phyloP scores from a whole-genome alignment of 495 filamentous ascomycete genomes.

The Neurospora africana region DNA sequence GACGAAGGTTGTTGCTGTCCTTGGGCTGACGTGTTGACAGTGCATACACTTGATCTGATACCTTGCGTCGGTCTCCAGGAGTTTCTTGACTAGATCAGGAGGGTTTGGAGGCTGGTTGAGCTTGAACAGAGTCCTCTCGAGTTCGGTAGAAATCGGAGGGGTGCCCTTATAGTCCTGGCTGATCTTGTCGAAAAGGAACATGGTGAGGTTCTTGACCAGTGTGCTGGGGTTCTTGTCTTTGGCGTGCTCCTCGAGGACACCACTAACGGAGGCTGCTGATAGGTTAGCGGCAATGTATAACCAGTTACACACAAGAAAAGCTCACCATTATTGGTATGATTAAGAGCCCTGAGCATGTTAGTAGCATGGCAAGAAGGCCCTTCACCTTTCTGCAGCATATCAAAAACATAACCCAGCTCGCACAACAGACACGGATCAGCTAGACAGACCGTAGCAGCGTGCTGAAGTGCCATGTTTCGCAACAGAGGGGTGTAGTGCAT shows the following conservation, averaged over 20 bases:
- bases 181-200: conserved; percentile 21
- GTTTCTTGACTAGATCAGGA: conserved; percentile 14
- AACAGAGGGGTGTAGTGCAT: conserved; percentile 81
- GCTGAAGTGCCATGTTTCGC: conserved; percentile 82
- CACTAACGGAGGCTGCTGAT: conserved; percentile 33
- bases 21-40: conserved; percentile 67
- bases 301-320: not conserved
- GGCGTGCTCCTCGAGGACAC: conserved; percentile 70
- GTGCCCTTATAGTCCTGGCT: conserved; percentile 19
- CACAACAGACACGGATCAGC: conserved; percentile 79
- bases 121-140: conserved; percentile 18
- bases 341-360: conserved; percentile 84
- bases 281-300: not conserved
- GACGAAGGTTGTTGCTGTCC: conserved; percentile 57
- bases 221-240: conserved; percentile 24
- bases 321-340: conserved; percentile 51
- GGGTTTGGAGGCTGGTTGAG: conserved; percentile 7
- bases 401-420: conserved; percentile 90
- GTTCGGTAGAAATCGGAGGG: conserved; percentile 13
- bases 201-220: conserved; percentile 15
- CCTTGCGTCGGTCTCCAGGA: conserved; percentile 31
- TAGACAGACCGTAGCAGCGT: conserved; percentile 74
- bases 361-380: conserved; percentile 95
- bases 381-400: conserved; percentile 94
- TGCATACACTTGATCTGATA: conserved; percentile 66